These are phyloP conservation scores for Quercus lobata DNA, from an alignment of 331 rosid genomes.

Conservation along the genomic window DNA sequence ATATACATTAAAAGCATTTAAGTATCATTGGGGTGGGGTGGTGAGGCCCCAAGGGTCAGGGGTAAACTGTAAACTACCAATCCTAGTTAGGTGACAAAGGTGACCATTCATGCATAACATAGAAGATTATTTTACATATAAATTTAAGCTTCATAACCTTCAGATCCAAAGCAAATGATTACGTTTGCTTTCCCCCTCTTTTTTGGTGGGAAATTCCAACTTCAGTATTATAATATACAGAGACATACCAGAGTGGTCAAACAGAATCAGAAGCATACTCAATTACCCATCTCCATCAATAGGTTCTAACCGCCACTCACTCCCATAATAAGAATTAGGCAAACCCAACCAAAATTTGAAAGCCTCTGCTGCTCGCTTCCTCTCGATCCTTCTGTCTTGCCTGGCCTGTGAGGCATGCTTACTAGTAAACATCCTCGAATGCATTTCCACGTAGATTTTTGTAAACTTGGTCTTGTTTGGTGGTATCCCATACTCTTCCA, in stretches of 20 bases:
- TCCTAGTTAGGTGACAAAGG: neutral
- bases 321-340: conserved; percentile 93
- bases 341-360: conserved; percentile 96
- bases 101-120: neutral
- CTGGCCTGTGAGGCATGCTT: conserved; percentile 97
- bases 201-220: neutral
- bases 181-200: conserved; percentile 1
- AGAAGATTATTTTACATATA: neutral
- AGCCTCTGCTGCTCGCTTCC: conserved; percentile 97
- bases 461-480: conserved; percentile 92
- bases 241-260: conserved; percentile 18
- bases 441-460: conserved; percentile 95
- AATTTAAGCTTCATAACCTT: neutral
- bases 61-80: too few relatives aligned
- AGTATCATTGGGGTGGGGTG: too few relatives aligned
- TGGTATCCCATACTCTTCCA: conserved; percentile 93
- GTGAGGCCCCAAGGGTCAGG: too few relatives aligned
- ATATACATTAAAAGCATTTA: neutral
- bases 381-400: conserved; percentile 80
- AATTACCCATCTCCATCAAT: conserved; percentile 42
- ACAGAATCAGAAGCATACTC: conserved; percentile 25
- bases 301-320: conserved; percentile 89
- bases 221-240: neutral
- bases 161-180: neutral
- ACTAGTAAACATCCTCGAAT: conserved; percentile 94